Percentiles rank a stretch among this genome's conserved stretches.
phyloP scores from a whole-genome alignment of 2,329 filamentous ascomycete species.

The Phyllosticta citriasiana region DNA sequence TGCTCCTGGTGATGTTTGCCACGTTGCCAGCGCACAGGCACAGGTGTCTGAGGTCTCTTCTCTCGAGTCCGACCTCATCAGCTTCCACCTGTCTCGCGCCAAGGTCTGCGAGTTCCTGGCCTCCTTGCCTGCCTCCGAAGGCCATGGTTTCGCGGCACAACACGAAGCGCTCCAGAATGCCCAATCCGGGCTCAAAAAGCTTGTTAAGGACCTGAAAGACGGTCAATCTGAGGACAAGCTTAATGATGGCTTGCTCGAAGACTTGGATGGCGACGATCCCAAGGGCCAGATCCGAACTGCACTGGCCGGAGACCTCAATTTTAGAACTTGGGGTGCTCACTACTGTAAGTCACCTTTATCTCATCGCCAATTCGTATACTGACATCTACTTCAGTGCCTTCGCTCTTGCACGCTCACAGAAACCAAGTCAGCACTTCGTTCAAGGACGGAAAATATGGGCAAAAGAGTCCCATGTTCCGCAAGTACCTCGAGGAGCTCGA shows the following conservation, averaged over 20 bases:
- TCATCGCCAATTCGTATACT: not conserved
- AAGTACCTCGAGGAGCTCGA: conserved; percentile 42
- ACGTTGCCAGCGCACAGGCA: not conserved
- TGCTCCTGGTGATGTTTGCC: not conserved
- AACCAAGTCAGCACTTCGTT: conserved; percentile 52
- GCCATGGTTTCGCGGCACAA: conserved; percentile 21
- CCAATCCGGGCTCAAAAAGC: conserved; percentile 17
- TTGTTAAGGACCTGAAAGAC: conserved; percentile 9
- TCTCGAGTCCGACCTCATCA: not conserved
- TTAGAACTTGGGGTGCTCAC: conserved; percentile 46
- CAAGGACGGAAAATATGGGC: conserved; percentile 50
- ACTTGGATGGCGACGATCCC: conserved; percentile 36
- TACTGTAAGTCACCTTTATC: conserved; percentile 27
- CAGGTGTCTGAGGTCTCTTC: not conserved
- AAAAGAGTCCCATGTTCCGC: conserved; percentile 42
- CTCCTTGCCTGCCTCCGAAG: conserved; percentile 32
- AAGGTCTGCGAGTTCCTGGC: conserved; percentile 42
- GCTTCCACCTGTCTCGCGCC: conserved; percentile 44
- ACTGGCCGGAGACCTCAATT: conserved; percentile 30
- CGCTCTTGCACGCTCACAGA: conserved; percentile 46
- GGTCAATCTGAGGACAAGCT: conserved; percentile 25
- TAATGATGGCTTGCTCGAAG: conserved; percentile 41
- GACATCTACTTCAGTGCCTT: conserved; percentile 29
- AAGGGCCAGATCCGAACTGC: conserved; percentile 44
- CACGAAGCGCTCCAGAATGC: conserved; percentile 26